Percentiles rank a stretch among this genome's conserved stretches.
phyloP scores from a whole-genome alignment of 2,329 filamentous ascomycete genomes.

The Cladophialophora immunda region DNA sequence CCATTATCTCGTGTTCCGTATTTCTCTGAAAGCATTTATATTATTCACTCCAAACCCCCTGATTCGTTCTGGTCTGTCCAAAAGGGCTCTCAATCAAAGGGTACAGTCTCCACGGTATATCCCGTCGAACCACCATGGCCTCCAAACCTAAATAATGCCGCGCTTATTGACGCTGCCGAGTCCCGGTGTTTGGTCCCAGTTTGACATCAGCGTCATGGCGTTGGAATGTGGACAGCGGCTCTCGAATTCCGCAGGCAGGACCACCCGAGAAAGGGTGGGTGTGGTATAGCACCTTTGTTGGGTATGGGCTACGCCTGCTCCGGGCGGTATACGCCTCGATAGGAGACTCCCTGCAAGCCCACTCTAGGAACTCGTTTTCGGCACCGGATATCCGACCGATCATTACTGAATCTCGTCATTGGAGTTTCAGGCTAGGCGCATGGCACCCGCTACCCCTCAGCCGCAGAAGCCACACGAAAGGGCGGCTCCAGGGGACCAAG shows the following conservation, averaged over 20 bases:
- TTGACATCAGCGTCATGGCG: slow-evolving; percentile 7
- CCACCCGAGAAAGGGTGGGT: background rate
- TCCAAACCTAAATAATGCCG: slow-evolving; percentile 1
- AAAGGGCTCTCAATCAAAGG: background rate
- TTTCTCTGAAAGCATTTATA: background rate
- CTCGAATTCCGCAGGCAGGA: background rate
- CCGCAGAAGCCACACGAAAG: background rate
- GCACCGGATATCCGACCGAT: slow-evolving; percentile 24
- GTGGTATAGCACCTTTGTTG: background rate
- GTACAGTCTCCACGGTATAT: background rate
- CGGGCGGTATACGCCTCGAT: background rate
- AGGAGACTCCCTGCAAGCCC: background rate
- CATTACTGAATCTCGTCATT: slow-evolving; percentile 21
- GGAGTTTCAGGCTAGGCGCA: slow-evolving; percentile 7
- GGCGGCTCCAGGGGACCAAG: background rate
- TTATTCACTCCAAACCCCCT: background rate
- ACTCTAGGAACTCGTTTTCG: background rate
- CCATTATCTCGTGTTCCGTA: background rate
- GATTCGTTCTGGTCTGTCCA: background rate
- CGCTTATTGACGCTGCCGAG: slow-evolving; percentile 16
- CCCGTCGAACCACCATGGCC: background rate
- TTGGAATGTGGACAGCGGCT: no score
- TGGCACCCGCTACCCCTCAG: slow-evolving; percentile 6
- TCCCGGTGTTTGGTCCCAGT: slow-evolving; percentile 19
- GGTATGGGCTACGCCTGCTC: background rate